A percentile compares a stretch with the other conserved stretches of the same genome.
Evolutionary conservation across 495 filamentous ascomycete genomes (phyloP).

Genomic region (Pyrenopolyporus hunteri): DNA sequence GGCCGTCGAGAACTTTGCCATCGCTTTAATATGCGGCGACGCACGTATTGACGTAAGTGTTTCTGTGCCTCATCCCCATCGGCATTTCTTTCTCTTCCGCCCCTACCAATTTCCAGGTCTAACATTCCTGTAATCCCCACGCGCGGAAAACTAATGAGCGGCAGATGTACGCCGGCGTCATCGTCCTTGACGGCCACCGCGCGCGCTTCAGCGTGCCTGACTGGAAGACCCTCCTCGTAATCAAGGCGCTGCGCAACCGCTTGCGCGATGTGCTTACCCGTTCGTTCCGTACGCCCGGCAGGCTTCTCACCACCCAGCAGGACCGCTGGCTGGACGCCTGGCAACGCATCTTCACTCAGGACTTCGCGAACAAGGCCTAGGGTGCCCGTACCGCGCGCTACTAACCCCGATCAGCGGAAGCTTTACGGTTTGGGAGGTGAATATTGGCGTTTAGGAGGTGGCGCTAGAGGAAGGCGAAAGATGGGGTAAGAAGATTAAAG

Average conservation of each 20-base stretch:
- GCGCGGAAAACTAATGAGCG: constrained; percentile 9
- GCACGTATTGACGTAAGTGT: constrained; percentile 71
- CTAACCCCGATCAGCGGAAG: not conserved
- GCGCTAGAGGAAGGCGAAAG: too few species aligned
- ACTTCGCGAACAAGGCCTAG: constrained; percentile 31
- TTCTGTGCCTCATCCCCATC: not conserved
- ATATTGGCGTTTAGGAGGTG: not conserved
- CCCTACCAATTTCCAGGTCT: not conserved
- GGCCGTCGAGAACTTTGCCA: constrained; percentile 77
- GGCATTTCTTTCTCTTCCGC: not conserved
- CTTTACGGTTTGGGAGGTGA: not conserved
- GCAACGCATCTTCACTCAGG: constrained; percentile 56
- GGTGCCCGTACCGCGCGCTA: not conserved
- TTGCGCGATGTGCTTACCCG: constrained; percentile 74
- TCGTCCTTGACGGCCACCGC: constrained; percentile 83
- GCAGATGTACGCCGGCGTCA: constrained; percentile 81
- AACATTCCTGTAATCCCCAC: not conserved
- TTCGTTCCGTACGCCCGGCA: constrained; percentile 75
- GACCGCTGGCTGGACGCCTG: constrained; percentile 77
- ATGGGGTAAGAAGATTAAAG: not conserved
- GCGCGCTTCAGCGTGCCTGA: constrained; percentile 85
- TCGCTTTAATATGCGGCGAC: constrained; percentile 86
- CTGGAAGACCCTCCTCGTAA: constrained; percentile 86
- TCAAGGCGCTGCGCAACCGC: constrained; percentile 74
- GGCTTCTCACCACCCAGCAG: constrained; percentile 67